Base-by-base conservation (phyloP, 805 yeast genomes). In the Candida pini region DNA sequence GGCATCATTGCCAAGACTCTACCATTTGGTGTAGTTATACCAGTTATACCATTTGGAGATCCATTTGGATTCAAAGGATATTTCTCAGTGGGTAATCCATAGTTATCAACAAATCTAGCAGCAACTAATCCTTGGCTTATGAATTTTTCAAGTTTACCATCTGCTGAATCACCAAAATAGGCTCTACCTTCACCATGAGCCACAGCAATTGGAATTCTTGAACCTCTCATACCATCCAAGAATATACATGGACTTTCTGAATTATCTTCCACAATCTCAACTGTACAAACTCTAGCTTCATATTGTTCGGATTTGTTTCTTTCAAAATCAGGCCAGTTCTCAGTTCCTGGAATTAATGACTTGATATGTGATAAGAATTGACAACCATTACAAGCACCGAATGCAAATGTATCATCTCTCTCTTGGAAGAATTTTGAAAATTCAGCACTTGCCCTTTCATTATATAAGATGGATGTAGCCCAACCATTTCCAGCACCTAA, bases 141-240 rank as follows among this genome's bases (percentile, higher is more conserved):
- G 54, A 88, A 81, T 8, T 57, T 53, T 22, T 64, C 61, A 42
- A 73, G 59, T 39, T 69, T 64, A 18, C 61, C 67, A 8, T 61
- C 66, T n/a, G n/a, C n/a, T 20, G 60, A 41, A 28, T 64, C 63
- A 6, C 45, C 52, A 59, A 90, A 92, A 28, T 69, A 62, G 10
- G 97, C 97, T 51, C 86, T 76, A 52, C 98, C 98, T 67, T 92
- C 98, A 49, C 98, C 98, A 57, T 92, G 98, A 4, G 98, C 98
- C 47, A 92, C 97, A 15, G 94, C 96, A 63, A 92, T 87, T 35
- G 98, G 98, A 52, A 92, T 63, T 51, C 78, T 77, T 6, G 97
- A 86, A n/a, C 96, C 95, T 52, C 78, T 73, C 97, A 92, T 88
- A 35, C 83, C 86, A 38, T 81, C 73, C 49, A 89, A 75, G 72